Evolutionary conservation across 345 rosid genomes (phyloP), one percentile per base, ranked within the genome.

Genomic region (Cochlearia excelsa): DNA sequence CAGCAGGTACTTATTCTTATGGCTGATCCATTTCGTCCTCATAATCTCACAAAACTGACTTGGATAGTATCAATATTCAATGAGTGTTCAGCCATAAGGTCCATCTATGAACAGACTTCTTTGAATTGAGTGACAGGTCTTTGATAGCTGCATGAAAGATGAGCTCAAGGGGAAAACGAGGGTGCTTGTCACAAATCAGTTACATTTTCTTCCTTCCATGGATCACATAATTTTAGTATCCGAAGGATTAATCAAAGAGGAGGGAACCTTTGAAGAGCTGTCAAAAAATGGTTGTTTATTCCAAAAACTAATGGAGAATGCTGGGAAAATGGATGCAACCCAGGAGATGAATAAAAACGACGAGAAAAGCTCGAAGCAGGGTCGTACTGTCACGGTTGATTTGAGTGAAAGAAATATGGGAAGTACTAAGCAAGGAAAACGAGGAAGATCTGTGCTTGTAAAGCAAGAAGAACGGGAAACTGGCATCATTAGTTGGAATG

Each of bases 391-490:
- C 42, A 68, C 23, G 5, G 59, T 46, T 45, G 68, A 76, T 46
- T 44, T 30, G 34, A 61, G 67, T 38, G 63, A 57, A 63, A 76
- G 54, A 64, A 56, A 66, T 63, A 43, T 45, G 37, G 68, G 61
- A 16, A 43, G 51, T 38, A 45, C 49, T 31, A 81, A 71, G 72
- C 79, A 64, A 74, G 77, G 80, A 45, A 86, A 68, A 74, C 75
- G 74, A 57, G 77, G 80, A 63, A 93, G 85, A 68, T 85, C 92
- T 6, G 78, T 85, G 55, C 95, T 93, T 61, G 71, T 87, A 66
- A 93, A 85, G 81, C 87, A 82, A 74, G 99, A 93, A 81, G 99
- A 89, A 52, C 81, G 95, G 38, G 99, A 93, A 80, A 89, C 83
- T n/a, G 97, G 99, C 70, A 82, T 85, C 46, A 67, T 89, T 67